Conservation (phyloP, 306 rosid species). For the Citrullus mucosospermus region DNA sequence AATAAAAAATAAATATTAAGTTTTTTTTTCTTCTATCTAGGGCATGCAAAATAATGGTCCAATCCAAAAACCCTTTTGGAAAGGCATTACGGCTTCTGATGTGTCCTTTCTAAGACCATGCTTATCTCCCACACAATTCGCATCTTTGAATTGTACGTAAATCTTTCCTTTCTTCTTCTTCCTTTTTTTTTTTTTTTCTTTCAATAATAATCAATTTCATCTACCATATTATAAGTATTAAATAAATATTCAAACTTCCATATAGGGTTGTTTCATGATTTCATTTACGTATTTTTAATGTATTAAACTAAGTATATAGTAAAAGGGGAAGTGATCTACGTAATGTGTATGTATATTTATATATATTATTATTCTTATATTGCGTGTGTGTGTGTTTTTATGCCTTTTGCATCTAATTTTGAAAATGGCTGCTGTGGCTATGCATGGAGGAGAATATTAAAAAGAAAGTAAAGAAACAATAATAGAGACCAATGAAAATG, state of each 20-base stretch:
- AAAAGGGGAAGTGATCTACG: not conserved
- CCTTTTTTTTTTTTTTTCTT: not conserved
- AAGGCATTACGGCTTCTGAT: conserved; percentile 37
- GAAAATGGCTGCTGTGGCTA: conserved; percentile 6
- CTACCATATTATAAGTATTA: no score
- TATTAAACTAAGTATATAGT: not conserved
- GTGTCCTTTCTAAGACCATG: not conserved
- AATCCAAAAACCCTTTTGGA: conserved; percentile 6
- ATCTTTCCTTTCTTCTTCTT: no score
- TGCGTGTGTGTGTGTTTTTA: no score
- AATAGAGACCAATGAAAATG: not conserved
- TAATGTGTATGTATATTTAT: not conserved
- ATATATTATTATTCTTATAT: not conserved
- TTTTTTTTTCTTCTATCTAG: not conserved
- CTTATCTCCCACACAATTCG: conserved; percentile 27
- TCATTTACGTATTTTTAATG: not conserved
- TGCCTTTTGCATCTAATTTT: not conserved
- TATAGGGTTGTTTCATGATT: not conserved
- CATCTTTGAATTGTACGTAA: conserved; percentile 33
- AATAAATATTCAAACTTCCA: not conserved
- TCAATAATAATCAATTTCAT: no score
- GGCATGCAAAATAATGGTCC: conserved; percentile 28
- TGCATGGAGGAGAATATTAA: not conserved
- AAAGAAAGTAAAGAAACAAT: not conserved
- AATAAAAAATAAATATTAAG: no score